Conservation (phyloP, 2,329 filamentous ascomycete genomes). For the Chaetomiaceae sp. region DNA sequence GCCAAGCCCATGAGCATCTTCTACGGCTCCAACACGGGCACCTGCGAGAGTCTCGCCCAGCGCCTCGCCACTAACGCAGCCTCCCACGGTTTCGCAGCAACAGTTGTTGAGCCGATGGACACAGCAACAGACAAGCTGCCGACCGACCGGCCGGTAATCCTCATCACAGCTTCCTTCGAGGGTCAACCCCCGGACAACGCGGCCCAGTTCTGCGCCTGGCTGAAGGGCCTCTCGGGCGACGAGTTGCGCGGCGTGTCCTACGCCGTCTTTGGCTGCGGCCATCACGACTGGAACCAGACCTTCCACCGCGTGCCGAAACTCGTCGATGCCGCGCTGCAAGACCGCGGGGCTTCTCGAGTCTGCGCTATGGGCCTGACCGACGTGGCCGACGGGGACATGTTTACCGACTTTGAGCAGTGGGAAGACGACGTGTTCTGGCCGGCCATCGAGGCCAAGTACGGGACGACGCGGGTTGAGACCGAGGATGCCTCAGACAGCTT, state of each 20-base stretch:
- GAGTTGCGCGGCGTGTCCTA: slow-evolving; percentile 56
- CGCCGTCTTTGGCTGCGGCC: slow-evolving; percentile 66
- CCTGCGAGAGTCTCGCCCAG: slow-evolving; percentile 66
- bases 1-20: slow-evolving; percentile 54
- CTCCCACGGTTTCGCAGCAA: slow-evolving; percentile 55
- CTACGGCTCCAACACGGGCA: slow-evolving; percentile 72
- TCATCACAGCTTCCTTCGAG: slow-evolving; percentile 70
- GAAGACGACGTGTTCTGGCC: slow-evolving; percentile 53
- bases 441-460: slow-evolving; percentile 43
- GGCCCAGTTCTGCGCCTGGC: slow-evolving; percentile 62
- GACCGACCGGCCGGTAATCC: slow-evolving; percentile 56
- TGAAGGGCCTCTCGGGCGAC: slow-evolving; percentile 48
- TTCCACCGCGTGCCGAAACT: slow-evolving; percentile 65
- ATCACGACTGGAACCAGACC: slow-evolving; percentile 51
- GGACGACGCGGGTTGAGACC: slow-evolving; percentile 20
- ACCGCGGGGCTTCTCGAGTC: slow-evolving; percentile 44
- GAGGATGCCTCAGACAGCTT: slow-evolving; percentile 31
- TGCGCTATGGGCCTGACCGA: slow-evolving; percentile 53
- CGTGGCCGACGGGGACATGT: slow-evolving; percentile 60
- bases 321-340: slow-evolving; percentile 51
- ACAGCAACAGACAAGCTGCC: slow-evolving; percentile 57
- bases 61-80: slow-evolving; percentile 56
- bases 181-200: slow-evolving; percentile 72
- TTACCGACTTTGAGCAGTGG: slow-evolving; percentile 64
- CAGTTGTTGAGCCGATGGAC: slow-evolving; percentile 55